These are phyloP conservation scores for Quercus parvula DNA, from an alignment of 306 rosid species.

Conservation along the genomic window DNA sequence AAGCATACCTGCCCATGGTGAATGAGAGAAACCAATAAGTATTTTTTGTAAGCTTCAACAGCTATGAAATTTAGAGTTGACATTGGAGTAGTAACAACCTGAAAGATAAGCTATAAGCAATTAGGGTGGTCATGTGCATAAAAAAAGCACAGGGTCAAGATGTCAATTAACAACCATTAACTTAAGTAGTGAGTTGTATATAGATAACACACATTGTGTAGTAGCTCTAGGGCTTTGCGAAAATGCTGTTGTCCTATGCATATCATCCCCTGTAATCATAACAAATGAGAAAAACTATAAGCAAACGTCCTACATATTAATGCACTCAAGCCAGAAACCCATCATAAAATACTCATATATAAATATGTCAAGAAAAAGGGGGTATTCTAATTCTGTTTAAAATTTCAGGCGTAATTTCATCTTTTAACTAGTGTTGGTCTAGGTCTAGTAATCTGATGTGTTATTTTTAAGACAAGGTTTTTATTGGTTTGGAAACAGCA, in stretches of 20 bases:
- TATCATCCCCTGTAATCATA: conserved; percentile 73
- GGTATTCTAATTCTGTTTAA: no score
- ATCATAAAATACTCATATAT: no score
- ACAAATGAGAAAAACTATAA: conserved; percentile 27
- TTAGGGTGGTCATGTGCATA: background rate
- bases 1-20: conserved; percentile 74
- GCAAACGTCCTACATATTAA: conserved; percentile 6
- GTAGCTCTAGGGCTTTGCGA: conserved; percentile 88
- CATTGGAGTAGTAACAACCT: conserved; percentile 98
- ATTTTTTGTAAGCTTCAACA: conserved; percentile 92
- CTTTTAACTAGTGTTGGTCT: no score
- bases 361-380: no score
- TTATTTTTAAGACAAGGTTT: no score
- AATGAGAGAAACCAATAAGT: conserved; percentile 80
- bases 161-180: conserved; percentile 6
- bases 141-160: background rate
- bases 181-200: conserved; percentile 11
- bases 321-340: background rate
- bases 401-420: no score
- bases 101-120: conserved; percentile 25
- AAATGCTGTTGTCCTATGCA: conserved; percentile 87
- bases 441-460: no score
- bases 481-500: no score
- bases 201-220: conserved; percentile 64
- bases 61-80: conserved; percentile 64